These are phyloP conservation scores for Salvia rosmarinus DNA, from an alignment of 257 asterid species.

Conservation along the genomic window DNA sequence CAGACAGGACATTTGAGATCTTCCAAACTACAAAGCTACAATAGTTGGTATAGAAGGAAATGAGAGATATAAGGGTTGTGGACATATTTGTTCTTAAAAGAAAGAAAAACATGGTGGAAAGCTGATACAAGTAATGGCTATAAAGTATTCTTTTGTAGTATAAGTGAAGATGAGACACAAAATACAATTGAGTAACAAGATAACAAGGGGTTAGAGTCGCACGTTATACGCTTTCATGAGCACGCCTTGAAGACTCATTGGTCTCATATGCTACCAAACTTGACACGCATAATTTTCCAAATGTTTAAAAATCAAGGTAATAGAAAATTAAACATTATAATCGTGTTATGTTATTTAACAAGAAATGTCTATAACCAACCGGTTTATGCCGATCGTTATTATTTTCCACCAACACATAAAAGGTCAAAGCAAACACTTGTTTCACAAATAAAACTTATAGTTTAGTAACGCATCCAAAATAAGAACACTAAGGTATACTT, in stretches of 20 bases:
- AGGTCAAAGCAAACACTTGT: background rate
- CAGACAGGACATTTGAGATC: constrained; percentile 27
- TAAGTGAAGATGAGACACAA: constrained; percentile 4
- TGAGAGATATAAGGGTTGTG: background rate
- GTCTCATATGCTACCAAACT: constrained; percentile 58
- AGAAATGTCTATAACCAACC: background rate
- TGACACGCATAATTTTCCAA: constrained; percentile 91
- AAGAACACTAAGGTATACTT: no score
- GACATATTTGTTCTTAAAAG: constrained; percentile 1
- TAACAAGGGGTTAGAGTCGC: constrained; percentile 32
- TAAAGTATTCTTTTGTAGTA: background rate
- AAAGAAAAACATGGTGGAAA: no score
- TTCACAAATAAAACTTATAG: background rate
- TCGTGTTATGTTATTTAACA: background rate
- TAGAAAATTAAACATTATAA: constrained; percentile 17
- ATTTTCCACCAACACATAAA: background rate
- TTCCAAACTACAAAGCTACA: constrained; percentile 30
- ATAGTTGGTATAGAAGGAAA: constrained; percentile 30
- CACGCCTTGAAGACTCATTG: constrained; percentile 63
- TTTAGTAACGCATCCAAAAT: background rate
- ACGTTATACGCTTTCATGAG: constrained; percentile 90
- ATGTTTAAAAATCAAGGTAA: constrained; percentile 63
- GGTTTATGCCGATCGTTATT: no score
- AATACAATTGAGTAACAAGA: constrained; percentile 4
- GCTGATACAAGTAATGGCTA: constrained; percentile 6